Percentiles rank a stretch among this genome's conserved stretches.
Evolutionary conservation across 306 rosid species (phyloP).

Genomic region (Canavalia ensiformis): DNA sequence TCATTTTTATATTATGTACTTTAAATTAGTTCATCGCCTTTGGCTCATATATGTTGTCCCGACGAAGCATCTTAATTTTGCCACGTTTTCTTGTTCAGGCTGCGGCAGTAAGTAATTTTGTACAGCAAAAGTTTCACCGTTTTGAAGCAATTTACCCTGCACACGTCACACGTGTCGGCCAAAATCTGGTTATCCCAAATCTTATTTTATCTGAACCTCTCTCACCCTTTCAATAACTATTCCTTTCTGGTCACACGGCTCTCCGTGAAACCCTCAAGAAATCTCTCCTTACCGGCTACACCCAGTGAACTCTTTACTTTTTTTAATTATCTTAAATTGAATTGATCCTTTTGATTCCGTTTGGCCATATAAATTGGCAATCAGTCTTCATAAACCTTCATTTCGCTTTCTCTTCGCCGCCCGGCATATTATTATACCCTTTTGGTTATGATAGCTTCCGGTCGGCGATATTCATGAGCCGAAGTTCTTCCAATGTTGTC

Average conservation of each 20-base stretch:
- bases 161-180: slow-evolving; percentile 52
- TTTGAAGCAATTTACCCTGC: too few species aligned
- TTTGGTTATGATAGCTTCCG: slow-evolving; percentile 62
- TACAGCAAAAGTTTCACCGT: too few species aligned
- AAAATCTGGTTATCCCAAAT: background rate
- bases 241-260: background rate
- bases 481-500: slow-evolving; percentile 63
- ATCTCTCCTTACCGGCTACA: background rate
- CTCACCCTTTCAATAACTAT: background rate
- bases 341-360: background rate
- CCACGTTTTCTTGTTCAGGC: too few species aligned
- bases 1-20: too few species aligned
- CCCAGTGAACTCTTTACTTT: background rate
- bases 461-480: slow-evolving; percentile 61
- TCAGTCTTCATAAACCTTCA: background rate
- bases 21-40: too few species aligned
- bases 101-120: too few species aligned
- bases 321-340: background rate
- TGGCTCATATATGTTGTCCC: too few species aligned
- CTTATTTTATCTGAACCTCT: background rate
- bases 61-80: too few species aligned
- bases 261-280: slow-evolving; percentile 29
- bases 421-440: slow-evolving; percentile 20
- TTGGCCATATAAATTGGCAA: slow-evolving; percentile 42
- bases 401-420: background rate